Evolutionary conservation across 176 grass and related monocot genomes (phyloP).

Genomic region (Rhipidocladum racemiflorum): DNA sequence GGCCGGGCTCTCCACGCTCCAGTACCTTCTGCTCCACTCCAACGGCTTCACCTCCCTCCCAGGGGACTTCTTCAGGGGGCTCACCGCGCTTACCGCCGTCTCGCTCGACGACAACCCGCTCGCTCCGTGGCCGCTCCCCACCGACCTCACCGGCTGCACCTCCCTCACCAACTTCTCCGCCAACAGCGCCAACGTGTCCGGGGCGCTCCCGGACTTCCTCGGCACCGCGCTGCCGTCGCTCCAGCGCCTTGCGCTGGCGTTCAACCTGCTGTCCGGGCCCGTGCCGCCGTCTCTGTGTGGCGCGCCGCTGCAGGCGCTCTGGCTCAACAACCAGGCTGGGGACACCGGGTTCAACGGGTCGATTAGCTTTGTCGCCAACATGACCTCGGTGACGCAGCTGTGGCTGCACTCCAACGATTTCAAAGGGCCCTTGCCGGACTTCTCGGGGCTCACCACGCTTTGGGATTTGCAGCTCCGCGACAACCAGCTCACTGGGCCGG

Average conservation of each 20-base stretch:
- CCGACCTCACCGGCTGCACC: constrained; percentile 17
- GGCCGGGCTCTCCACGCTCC: constrained; percentile 39
- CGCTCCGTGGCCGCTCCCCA: constrained; percentile 43
- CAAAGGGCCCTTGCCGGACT: constrained; percentile 69
- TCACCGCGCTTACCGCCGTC: constrained; percentile 37
- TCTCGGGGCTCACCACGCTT: constrained; percentile 33
- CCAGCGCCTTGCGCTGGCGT: constrained; percentile 40
- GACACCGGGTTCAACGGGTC: constrained; percentile 19
- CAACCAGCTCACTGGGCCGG: constrained; percentile 64
- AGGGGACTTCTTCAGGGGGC: constrained; percentile 57
- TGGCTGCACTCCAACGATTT: constrained; percentile 84
- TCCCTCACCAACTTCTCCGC: constrained; percentile 69
- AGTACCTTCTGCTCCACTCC: constrained; percentile 48
- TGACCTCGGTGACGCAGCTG: constrained; percentile 40
- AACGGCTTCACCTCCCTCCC: constrained; percentile 55
- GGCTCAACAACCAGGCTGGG: constrained; percentile 55
- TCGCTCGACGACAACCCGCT: constrained; percentile 68
- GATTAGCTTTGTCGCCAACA: constrained; percentile 54
- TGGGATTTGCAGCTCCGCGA: constrained; percentile 64
- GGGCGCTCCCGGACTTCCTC: constrained; percentile 53
- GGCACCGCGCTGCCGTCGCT: constrained; percentile 39
- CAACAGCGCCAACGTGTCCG: constrained; percentile 49
- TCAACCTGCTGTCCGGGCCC: constrained; percentile 49
- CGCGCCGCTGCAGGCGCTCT: constrained; percentile 41
- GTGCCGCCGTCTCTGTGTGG: constrained; percentile 45